Base-by-base conservation (phyloP, 108 stramenopile genomes). In the Pinguiococcus pyrenoidosus region DNA sequence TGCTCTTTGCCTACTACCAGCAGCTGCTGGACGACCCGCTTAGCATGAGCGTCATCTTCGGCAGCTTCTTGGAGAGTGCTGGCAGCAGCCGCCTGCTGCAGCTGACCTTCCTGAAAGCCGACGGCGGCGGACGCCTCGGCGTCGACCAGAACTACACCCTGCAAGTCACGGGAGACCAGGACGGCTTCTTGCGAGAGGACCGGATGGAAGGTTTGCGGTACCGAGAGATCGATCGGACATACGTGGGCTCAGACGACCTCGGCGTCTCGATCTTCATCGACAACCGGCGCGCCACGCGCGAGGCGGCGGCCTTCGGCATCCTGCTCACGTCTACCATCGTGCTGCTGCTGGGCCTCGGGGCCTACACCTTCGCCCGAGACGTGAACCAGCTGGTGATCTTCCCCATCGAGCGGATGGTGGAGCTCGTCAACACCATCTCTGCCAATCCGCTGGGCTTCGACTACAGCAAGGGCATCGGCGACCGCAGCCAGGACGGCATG, bases 381-480 rank as follows among this genome's bases (percentile, higher is more conserved):
- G 77, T 78, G 18, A 73, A 74, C 32, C 41, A 45, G 48, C 75
- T 80, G 10, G 82, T 83, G 39, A 78, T 80, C 40, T 45, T 68
- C 3, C 82, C 82, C 34, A 83, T 83, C 49, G 82, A 83, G 51
- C 50, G 67, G 14, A 76, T 82, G 76, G 63, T 77, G 16, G 43
- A 61, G n/a, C 66, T 54, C 26, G 53, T 54, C 12, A 38, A 27
- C 13, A 43, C 41, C 9, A 54, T 54, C 27, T 42, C 38, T 8
- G 44, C 42, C 10, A 43, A 54, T 17, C 53, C 53, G 10, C 8
- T 54, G 8, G 53, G 53, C n/a, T 34, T 54, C 4, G 53, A 54
- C 20, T 54, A 54, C 29, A 54, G n/a, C n/a, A n/a, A n/a, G n/a
- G n/a, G n/a, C n/a, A n/a, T n/a, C n/a, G n/a, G n/a, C n/a, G n/a